Base-by-base conservation (phyloP, 2,329 filamentous ascomycete genomes). In the Sarocladiaceae sp. region DNA sequence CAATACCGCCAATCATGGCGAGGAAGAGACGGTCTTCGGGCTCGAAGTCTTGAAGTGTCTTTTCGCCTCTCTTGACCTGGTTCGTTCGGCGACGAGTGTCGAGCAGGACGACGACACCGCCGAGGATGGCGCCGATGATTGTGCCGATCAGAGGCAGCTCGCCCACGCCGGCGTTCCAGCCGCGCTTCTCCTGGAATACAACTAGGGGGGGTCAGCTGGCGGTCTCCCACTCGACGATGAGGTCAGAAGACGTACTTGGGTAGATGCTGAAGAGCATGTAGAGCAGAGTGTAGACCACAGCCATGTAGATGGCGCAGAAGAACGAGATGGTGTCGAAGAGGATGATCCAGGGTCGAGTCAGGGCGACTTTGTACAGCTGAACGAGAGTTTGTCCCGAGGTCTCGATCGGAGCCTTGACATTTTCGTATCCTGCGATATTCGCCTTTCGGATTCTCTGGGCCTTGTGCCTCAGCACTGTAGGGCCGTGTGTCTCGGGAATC, bases 221-320 rank as follows among this genome's bases (percentile, higher is more conserved):
- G 4, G 7, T n/a, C 15, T 19, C 4, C 20, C 6, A 7, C 4
- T 10, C 11, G 23, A 4, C 16, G 3, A 31, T 18, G 11, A 16
- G 20, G 15, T 40, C 35, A 11, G 23, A 12, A 29, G n/a, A 32
- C 40, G 32, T 23, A 43, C 40, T 69, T 1, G 63, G 68, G 44
- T 74, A 74, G 45, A 73, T 73, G 18, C 63, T 70, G 57, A 80
- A 79, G 10, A 80, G 65, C 74, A 80, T 78, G 56, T 77, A 77
- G 7, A 74, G 59, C 1, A 76, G 60, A 5, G 62, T 67, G 47
- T 77, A 78, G 3, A 77, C 70, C 10, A 78, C 63, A 2, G 68
- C 65, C 53, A 76, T 62, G 51, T 78, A 78, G 23, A 78, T 55
- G 12, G 74, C 73, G 45, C 67, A 66, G 3, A 73, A 58, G 42